A percentile compares a stretch with the other conserved stretches of the same genome.
phyloP scores from a whole-genome alignment of 2,329 filamentous ascomycete genomes.

The Claviceps purpurea region DNA sequence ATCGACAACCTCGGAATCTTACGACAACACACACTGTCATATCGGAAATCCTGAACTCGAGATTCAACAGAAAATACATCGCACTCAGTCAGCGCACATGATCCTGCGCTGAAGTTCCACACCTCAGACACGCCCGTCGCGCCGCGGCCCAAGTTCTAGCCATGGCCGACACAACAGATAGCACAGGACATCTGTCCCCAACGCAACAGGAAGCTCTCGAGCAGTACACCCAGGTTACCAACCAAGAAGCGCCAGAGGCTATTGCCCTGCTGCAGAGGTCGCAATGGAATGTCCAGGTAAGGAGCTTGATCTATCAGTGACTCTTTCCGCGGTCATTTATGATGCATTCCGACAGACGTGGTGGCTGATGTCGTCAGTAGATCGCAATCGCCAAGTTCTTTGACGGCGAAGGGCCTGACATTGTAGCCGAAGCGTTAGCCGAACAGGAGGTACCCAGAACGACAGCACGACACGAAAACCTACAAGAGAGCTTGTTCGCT shows the following conservation, averaged over 20 bases:
- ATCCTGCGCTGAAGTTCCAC: neutral
- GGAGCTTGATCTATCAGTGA: conserved; percentile 3
- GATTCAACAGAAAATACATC: neutral
- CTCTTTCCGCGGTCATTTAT: too few relatives aligned
- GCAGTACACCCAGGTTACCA: conserved; percentile 78
- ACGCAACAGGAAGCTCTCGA: conserved; percentile 74
- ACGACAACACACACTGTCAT: neutral
- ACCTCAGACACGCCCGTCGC: neutral
- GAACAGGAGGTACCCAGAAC: conserved; percentile 49
- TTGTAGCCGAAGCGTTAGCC: conserved; percentile 61
- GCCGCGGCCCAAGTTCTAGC: neutral
- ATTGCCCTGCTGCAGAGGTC: conserved; percentile 69
- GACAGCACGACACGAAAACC: conserved; percentile 56
- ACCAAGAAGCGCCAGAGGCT: conserved; percentile 65
- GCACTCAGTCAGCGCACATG: neutral
- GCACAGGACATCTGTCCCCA: conserved; percentile 57
- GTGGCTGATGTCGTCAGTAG: conserved; percentile 27
- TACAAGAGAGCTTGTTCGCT: conserved; percentile 45
- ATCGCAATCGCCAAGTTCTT: conserved; percentile 97
- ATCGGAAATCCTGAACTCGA: neutral
- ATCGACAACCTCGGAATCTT: neutral
- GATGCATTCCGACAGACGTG: neutral
- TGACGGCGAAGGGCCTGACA: conserved; percentile 81
- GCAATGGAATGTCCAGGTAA: conserved; percentile 89
- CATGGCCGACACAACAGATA: conserved; percentile 25